Percentiles rank a stretch among this genome's conserved stretches.
Conservation (phyloP, 768 basidiomycete species). For the Suillus tomentosus region DNA sequence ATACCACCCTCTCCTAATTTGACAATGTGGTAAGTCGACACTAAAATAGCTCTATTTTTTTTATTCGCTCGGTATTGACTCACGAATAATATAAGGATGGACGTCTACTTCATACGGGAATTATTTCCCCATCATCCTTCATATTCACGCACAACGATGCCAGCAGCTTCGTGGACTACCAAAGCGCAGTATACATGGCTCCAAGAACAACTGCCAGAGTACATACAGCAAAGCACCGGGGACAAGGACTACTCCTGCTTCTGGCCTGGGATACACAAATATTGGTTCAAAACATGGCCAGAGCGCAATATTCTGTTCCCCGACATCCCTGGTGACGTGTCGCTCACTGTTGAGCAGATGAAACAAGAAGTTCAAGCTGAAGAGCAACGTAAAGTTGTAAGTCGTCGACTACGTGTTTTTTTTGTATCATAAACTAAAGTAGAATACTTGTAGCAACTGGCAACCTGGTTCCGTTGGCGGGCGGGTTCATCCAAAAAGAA, state of each 20-base stretch:
- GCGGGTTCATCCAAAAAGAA: background rate
- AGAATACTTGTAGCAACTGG: background rate
- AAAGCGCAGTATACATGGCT: background rate
- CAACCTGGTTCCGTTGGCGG: slow-evolving; percentile 10
- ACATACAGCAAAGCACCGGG: background rate
- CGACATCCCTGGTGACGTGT: background rate
- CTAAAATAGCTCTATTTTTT: background rate
- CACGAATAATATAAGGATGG: background rate
- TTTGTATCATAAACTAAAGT: background rate
- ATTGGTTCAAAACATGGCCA: slow-evolving; percentile 11
- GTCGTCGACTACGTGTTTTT: background rate
- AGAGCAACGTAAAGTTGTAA: slow-evolving; percentile 2
- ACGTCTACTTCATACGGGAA: background rate
- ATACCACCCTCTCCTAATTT: too few species aligned
- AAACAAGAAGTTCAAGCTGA: background rate
- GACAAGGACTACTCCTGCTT: background rate
- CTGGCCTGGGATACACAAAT: background rate
- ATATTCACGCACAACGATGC: background rate
- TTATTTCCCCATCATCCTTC: background rate
- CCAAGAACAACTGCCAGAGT: background rate
- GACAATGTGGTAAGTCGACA: background rate
- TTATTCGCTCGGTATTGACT: background rate
- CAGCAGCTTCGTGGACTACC: background rate
- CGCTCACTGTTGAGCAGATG: background rate
- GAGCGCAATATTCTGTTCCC: background rate